Evolutionary conservation across 768 basidiomycete genomes (phyloP).

Genomic region (Agrocybe praecox): DNA sequence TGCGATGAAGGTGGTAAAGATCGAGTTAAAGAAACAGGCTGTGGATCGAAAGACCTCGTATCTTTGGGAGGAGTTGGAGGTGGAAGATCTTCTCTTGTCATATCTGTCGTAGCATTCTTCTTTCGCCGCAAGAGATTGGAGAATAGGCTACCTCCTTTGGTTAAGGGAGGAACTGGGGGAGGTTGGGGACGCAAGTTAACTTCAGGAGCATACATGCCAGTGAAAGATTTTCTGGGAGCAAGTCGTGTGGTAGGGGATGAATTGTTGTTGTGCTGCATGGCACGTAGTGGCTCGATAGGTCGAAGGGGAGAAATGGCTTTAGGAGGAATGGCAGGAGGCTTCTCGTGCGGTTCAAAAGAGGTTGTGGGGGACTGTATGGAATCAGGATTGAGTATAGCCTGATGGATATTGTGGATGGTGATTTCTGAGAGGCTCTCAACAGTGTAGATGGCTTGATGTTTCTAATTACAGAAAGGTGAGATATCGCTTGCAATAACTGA

Average conservation of each 20-base stretch:
- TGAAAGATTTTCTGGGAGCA: conserved; percentile 27
- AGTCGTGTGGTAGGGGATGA: conserved; percentile 6
- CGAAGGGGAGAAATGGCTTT: conserved; percentile 1
- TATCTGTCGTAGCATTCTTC: conserved; percentile 32
- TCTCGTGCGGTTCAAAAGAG: conserved; percentile 7
- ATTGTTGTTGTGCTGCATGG: conserved; percentile 8
- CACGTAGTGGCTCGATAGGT: conserved; percentile 6
- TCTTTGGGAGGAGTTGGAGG: conserved; percentile 54
- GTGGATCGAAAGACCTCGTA: conserved; percentile 21
- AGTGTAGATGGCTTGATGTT: conserved; percentile 47
- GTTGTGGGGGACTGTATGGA: conserved; percentile 9
- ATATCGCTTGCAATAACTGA: conserved; percentile 16
- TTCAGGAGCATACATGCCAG: conserved; percentile 32
- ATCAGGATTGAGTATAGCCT: conserved; percentile 27
- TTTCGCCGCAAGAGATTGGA: conserved; percentile 41
- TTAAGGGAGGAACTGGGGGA: conserved; percentile 19
- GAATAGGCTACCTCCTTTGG: conserved; percentile 31
- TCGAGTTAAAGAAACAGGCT: conserved; percentile 15
- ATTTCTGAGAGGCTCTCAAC: conserved; percentile 46
- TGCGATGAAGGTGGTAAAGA: conserved; percentile 12
- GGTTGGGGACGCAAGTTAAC: conserved; percentile 12
- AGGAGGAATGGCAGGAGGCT: conserved; percentile 1
- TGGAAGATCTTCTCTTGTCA: conserved; percentile 23
- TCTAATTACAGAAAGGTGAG: conserved; percentile 32
- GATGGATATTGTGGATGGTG: conserved; percentile 39